These are phyloP conservation scores for Spathaspora hagerdaliae DNA, from an alignment of 805 yeast species.

Conservation along the genomic window DNA sequence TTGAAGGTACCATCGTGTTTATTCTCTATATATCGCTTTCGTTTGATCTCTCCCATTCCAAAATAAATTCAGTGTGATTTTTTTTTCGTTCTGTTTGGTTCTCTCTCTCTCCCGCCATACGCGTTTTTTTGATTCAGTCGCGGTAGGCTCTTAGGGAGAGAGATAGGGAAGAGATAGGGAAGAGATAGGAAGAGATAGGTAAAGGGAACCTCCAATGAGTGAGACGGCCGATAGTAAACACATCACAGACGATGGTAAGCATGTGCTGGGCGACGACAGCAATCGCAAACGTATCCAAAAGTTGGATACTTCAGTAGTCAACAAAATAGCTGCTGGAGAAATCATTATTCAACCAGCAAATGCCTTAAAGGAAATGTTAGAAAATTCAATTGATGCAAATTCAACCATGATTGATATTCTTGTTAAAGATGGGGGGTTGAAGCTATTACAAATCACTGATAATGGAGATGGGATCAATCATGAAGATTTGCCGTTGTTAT, in stretches of 20 bases:
- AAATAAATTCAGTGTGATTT: too few relatives aligned
- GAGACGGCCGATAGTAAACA: background rate
- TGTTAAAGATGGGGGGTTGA: conserved; percentile 90
- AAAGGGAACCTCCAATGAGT: too few relatives aligned
- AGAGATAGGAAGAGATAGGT: too few relatives aligned
- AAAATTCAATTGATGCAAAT: conserved; percentile 87
- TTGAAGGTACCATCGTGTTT: too few relatives aligned
- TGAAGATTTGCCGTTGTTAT: conserved; percentile 73
- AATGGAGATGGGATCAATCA: conserved; percentile 79
- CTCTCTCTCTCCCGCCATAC: too few relatives aligned
- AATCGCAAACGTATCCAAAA: conserved; percentile 14
- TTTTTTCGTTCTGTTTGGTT: too few relatives aligned
- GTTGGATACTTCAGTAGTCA: conserved; percentile 71
- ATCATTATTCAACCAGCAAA: conserved; percentile 91
- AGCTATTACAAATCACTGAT: conserved; percentile 81
- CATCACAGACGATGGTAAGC: too few relatives aligned
- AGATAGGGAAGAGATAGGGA: too few relatives aligned
- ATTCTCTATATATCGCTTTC: too few relatives aligned
- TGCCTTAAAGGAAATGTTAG: conserved; percentile 89
- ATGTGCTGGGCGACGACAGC: background rate
- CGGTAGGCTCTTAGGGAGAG: background rate
- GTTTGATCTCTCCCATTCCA: too few relatives aligned
- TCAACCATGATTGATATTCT: conserved; percentile 70
- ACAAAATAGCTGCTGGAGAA: conserved; percentile 96
- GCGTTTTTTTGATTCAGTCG: too few relatives aligned